Evolutionary conservation across 1,284 basidiomycete species (phyloP), one percentile per base, ranked within the genome.

Genomic region (Fistulina hepatica): DNA sequence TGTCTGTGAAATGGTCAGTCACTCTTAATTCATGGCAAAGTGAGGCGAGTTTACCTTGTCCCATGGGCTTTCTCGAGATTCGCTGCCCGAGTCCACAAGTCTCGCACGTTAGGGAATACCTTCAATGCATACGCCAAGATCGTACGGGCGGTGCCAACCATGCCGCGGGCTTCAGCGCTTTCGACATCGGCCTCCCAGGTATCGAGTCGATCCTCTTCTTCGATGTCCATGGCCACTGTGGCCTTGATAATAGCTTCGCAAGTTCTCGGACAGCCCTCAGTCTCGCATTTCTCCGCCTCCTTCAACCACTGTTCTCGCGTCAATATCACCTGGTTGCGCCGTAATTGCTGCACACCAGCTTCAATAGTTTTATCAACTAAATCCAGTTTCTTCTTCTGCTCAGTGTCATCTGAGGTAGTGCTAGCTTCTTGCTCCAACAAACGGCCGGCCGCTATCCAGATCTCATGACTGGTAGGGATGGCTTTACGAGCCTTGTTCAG

Each of bases 391-490:
- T 81, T 78, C n/a, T n/a, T n/a, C n/a, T n/a, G n/a, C n/a, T n/a
- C n/a, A n/a, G n/a, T n/a, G n/a, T n/a, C n/a, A n/a, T n/a, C n/a
- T n/a, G n/a, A n/a, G n/a, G n/a, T n/a, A 4, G 63, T 64, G 2
- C 60, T 62, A 6, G 78, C 71, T 55, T 83, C 76, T 51, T 95
- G 91, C 58, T 98, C 94, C 21, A 93, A 68, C 5, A 98, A 63
- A 20, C 93, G 73, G 22, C 83, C 89, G 0, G 93, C 94, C 4
- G 94, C 93, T 48, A 98, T 95, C 93, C 94, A 98, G 44, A 98
- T 97, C 54, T 98, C 94, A 61, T 97, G 93, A 24, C 81, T 88
- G 0, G 94, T 97, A 0, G 93, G 94, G 20, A 98, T 81, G 6
- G 85, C 81, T 55, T 89, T 89, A 36, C 93, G 81, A 2, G 94